Percentiles rank a stretch among this genome's conserved stretches.
Evolutionary conservation across 495 filamentous ascomycete species (phyloP).

Genomic region (Aspergillus nanangensis): DNA sequence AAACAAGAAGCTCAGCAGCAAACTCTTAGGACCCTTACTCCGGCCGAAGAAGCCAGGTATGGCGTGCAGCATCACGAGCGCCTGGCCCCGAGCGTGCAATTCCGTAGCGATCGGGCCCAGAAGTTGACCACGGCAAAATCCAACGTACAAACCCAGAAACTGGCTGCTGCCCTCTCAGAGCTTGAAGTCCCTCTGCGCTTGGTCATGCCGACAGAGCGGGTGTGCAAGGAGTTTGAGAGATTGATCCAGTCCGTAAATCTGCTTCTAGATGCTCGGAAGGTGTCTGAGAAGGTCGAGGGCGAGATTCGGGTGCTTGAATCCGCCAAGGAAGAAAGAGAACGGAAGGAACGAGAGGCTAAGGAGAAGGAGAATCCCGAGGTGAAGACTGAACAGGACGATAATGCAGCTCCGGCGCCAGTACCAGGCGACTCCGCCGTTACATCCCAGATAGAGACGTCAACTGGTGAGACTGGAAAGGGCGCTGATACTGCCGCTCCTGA

Average conservation of each 20-base stretch:
- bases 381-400: constrained; percentile 35
- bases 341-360: constrained; percentile 23
- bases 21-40: constrained; percentile 63
- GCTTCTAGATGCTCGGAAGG: constrained; percentile 77
- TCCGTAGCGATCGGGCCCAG: constrained; percentile 78
- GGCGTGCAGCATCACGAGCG: constrained; percentile 86
- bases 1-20: constrained; percentile 41
- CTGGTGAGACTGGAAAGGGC: no score
- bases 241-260: constrained; percentile 69
- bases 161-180: constrained; percentile 71
- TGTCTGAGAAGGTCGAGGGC: constrained; percentile 77
- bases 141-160: constrained; percentile 74
- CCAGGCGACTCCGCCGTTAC: no score
- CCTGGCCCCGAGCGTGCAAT: constrained; percentile 65
- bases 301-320: constrained; percentile 73
- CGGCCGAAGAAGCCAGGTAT: constrained; percentile 70
- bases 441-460: no score
- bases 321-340: constrained; percentile 57
- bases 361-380: constrained; percentile 29
- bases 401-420: not conserved
- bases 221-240: constrained; percentile 75
- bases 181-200: constrained; percentile 74
- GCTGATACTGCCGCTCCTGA: no score
- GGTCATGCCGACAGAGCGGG: constrained; percentile 78
- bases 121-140: constrained; percentile 82